Conservation (phyloP, 768 basidiomycete species). For the Phlebiopsis gigantea region DNA sequence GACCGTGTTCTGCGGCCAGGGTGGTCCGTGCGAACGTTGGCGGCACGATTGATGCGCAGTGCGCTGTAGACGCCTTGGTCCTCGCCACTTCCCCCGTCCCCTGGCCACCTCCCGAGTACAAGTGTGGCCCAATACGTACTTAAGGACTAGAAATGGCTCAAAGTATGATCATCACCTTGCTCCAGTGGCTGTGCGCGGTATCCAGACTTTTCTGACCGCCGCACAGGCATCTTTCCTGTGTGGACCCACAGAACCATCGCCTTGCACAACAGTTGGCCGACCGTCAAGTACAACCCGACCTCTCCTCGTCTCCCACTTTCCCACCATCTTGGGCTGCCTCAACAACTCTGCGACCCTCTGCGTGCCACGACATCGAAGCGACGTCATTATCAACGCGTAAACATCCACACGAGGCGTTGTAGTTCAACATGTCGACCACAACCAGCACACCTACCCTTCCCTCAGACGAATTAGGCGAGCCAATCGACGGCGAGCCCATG, state of each 20-base stretch:
- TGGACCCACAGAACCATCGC: conserved; percentile 16
- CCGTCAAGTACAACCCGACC: conserved; percentile 9
- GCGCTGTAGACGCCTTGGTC: neutral
- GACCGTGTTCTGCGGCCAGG: too few species aligned
- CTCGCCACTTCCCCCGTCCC: neutral
- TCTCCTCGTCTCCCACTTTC: conserved; percentile 3
- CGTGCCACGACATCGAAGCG: neutral
- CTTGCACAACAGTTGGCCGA: conserved; percentile 4
- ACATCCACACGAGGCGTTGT: neutral
- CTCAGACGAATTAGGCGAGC: conserved; percentile 3
- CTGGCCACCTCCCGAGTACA: neutral
- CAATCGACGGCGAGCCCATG: conserved; percentile 9
- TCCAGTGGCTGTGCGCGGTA: too few species aligned
- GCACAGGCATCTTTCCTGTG: neutral
- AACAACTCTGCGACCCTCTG: neutral
- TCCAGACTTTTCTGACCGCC: neutral
- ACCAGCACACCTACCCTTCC: neutral
- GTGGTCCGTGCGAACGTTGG: too few species aligned
- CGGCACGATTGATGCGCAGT: too few species aligned
- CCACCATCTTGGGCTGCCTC: neutral
- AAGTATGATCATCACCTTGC: too few species aligned
- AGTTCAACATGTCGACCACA: conserved; percentile 1
- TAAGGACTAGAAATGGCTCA: too few species aligned
- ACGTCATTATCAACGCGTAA: neutral
- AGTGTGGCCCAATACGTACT: neutral